Conservation (phyloP, 1,284 basidiomycete genomes). For the Rhizoctonia solani region DNA sequence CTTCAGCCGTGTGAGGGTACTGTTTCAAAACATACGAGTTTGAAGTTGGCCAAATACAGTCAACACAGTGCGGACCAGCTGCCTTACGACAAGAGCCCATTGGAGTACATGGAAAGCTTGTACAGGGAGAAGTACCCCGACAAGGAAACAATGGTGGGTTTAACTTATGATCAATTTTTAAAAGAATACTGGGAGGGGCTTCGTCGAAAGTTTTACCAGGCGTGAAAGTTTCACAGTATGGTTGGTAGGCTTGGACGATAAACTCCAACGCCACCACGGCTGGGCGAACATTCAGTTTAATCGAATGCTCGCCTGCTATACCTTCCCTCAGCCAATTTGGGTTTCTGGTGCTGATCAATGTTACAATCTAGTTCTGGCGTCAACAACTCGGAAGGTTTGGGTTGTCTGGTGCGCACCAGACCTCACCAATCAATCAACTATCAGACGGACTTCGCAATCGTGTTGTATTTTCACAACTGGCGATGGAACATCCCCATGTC, state of each 20-base stretch:
- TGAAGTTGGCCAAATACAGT: conserved; percentile 97
- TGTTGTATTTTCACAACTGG: conserved; percentile 89
- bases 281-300: no score
- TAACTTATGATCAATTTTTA: not conserved
- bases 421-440: conserved; percentile 86
- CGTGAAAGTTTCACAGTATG: no score
- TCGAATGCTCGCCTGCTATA: not conserved
- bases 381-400: conserved; percentile 95
- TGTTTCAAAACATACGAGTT: conserved; percentile 81
- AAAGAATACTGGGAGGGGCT: no score
- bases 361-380: conserved; percentile 78
- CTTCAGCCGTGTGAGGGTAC: conserved; percentile 85
- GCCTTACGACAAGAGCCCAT: conserved; percentile 89
- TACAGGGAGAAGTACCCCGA: conserved; percentile 90
- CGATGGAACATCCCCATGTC: conserved; percentile 93
- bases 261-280: no score
- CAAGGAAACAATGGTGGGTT: conserved; percentile 74
- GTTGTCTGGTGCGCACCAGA: conserved; percentile 92
- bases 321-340: not conserved
- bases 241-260: no score
- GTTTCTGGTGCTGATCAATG: not conserved
- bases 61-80: conserved; percentile 99
- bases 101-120: conserved; percentile 90
- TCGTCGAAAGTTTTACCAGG: no score
- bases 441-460: conserved; percentile 97